phyloP scores from a whole-genome alignment of 176 grass and related monocot genomes.

The Eleusine coracana region DNA sequence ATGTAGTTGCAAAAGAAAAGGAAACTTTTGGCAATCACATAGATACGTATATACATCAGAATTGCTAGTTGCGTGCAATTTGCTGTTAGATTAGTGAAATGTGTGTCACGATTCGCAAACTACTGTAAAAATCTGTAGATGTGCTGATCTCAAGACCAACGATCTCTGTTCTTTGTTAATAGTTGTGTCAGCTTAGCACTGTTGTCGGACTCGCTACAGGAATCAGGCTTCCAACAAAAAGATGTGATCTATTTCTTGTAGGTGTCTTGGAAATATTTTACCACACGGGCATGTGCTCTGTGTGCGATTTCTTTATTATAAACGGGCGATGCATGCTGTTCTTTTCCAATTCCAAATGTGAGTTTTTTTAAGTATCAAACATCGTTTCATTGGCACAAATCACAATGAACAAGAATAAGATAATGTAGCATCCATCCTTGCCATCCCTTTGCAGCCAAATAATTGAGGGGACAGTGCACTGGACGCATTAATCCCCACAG shows the following conservation, averaged over 20 bases:
- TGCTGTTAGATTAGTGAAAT: background rate
- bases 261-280: background rate
- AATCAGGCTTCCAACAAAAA: slow-evolving; percentile 12
- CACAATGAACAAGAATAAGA: background rate
- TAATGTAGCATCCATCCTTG: background rate
- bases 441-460: background rate
- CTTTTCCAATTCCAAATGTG: slow-evolving; percentile 15
- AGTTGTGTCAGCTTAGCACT: background rate
- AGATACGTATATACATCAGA: background rate
- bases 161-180: background rate
- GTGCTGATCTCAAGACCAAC: background rate
- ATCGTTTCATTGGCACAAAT: background rate
- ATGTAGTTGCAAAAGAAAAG: background rate
- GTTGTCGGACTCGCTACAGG: slow-evolving; percentile 18
- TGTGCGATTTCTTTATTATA: background rate
- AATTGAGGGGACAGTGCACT: slow-evolving; percentile 26
- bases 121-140: background rate
- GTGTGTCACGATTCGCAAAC: background rate
- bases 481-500: background rate
- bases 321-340: background rate
- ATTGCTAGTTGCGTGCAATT: slow-evolving; percentile 2
- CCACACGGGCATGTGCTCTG: background rate
- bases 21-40: background rate
- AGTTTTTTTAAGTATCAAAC: background rate
- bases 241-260: background rate